Base-by-base conservation (phyloP, 169 alveolate genomes). In the Haemoproteus tartakovskyi region DNA sequence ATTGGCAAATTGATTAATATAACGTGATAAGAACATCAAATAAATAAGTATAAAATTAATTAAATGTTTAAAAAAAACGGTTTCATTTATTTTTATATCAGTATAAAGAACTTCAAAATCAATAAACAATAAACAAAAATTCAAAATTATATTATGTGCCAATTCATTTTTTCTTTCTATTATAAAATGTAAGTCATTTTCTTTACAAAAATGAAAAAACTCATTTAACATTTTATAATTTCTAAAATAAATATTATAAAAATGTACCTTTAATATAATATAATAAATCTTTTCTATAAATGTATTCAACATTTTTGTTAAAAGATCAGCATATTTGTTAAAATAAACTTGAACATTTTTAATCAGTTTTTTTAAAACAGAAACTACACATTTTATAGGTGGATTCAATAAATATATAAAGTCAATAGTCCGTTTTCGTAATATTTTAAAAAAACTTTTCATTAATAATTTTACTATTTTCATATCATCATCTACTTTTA, bases 381-480 rank as follows among this genome's bases (percentile, higher is more conserved):
- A 22, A 16, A 60, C 78, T n/a, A 74, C 19, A 0, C 54, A 12
- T 43, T 74, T 41, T 48, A 43, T 18, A 2, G 78, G 56, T 8
- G 84, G 84, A 24, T 57, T 74, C 16, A 45, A 56, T 43, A 74
- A 33, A 60, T 57, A 74, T 74, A 74, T 45, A 21, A 37, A 24
- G 27, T 74, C 84, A 3, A 57, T 38, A 6, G 74, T 74, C 18
- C 43, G 9, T 22, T 74, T 50, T 38, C 29, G 27, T 38, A 74
- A 40, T 33, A 12, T 54, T 9, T 27, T 56, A 60, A 74, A 74
- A 40, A 74, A 26, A 12, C 43, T 22, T 24, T 54, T 24, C 29
- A 14, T 5, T 37, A 74, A 38, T 4, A 30, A 4, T 19, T 27
- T 41, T 14, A 74, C 29, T 8, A 74, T 27, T 60, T 56, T 51